Percentiles rank a stretch among this genome's conserved stretches.
These are phyloP conservation scores for Croton setiger DNA, from an alignment of 441 rosid genomes.

Conservation along the genomic window DNA sequence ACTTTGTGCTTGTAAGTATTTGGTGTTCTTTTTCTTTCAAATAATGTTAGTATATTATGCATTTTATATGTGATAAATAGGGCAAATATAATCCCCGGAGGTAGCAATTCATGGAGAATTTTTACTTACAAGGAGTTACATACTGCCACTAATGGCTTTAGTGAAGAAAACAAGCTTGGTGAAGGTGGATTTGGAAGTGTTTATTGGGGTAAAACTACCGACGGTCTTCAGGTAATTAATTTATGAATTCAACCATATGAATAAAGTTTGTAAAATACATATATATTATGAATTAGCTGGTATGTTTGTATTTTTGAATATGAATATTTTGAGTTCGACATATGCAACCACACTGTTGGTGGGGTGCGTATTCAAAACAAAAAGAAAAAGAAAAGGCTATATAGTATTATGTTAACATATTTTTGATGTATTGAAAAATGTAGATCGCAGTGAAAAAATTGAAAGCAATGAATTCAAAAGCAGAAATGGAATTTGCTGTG, in stretches of 20 bases:
- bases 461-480: conserved; percentile 89
- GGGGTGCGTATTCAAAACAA: too few relatives aligned
- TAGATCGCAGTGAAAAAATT: conserved; percentile 94
- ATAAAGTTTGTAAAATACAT: too few relatives aligned
- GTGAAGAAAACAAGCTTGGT: conserved; percentile 90
- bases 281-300: too few relatives aligned
- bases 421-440: not conserved
- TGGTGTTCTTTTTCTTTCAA: too few relatives aligned
- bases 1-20: too few relatives aligned
- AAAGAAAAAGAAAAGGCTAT: too few relatives aligned
- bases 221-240: conserved; percentile 76
- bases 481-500: conserved; percentile 79
- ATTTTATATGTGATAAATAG: conserved; percentile 2
- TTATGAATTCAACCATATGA: too few relatives aligned
- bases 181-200: conserved; percentile 96
- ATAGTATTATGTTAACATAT: too few relatives aligned
- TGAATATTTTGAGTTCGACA: too few relatives aligned
- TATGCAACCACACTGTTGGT: too few relatives aligned
- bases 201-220: conserved; percentile 91
- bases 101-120: conserved; percentile 54
- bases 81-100: conserved; percentile 15
- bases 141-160: conserved; percentile 82
- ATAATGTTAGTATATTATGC: not conserved
- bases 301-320: too few relatives aligned
- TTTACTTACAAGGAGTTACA: conserved; percentile 80